These are phyloP conservation scores for Guillardia theta DNA, from an alignment of 78 protist genomes.

Conservation along the genomic window DNA sequence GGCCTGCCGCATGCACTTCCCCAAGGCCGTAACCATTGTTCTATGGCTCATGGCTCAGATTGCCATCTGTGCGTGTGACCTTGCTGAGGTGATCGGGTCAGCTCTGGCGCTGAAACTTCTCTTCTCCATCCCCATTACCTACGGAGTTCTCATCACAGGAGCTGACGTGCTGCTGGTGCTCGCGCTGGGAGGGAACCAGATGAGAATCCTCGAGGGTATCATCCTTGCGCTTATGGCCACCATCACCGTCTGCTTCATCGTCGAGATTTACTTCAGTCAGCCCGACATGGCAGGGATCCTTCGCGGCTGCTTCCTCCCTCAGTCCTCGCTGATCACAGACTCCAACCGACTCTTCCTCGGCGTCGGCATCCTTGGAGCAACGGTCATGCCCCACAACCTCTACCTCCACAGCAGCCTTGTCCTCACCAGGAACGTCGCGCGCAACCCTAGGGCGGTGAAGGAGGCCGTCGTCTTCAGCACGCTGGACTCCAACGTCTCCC, in stretches of 20 bases:
- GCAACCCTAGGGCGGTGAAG: neutral
- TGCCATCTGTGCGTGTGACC: neutral
- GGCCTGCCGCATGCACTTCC: neutral
- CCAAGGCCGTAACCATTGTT: neutral
- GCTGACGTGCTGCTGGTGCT: neutral
- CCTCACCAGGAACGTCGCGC: neutral
- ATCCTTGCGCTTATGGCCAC: neutral
- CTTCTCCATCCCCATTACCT: neutral
- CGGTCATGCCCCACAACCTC: conserved; percentile 44
- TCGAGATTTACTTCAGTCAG: neutral
- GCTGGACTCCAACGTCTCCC: neutral
- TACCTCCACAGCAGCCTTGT: conserved; percentile 23
- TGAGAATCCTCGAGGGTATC: neutral
- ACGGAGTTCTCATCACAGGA: neutral
- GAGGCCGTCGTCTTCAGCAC: neutral
- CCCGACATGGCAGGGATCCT: neutral
- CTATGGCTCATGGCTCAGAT: neutral
- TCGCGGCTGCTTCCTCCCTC: neutral
- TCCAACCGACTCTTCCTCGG: neutral
- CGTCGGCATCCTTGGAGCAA: conserved; percentile 30
- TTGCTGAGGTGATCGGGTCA: conserved; percentile 24
- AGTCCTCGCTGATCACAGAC: neutral
- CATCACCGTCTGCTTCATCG: neutral
- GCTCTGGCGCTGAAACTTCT: conserved; percentile 15
- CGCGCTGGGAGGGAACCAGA: neutral